phyloP scores from a whole-genome alignment of 75 land plant genomes.

The Sequoia sempervirens region DNA sequence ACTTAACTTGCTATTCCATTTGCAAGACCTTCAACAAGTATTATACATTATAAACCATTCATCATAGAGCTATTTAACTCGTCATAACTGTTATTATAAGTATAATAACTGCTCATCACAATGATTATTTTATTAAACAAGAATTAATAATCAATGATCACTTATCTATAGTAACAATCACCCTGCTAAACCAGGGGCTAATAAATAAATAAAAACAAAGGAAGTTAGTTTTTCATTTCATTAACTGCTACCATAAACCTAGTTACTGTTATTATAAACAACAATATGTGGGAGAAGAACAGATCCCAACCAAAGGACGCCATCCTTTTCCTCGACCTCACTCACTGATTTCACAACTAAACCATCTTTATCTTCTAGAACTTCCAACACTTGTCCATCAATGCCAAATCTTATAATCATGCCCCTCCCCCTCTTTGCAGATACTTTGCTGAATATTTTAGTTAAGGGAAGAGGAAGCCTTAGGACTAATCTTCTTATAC shows the following conservation, averaged over 20 bases:
- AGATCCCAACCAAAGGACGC: conserved; percentile 37
- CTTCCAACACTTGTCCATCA: conserved; percentile 28
- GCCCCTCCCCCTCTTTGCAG: conserved; percentile 29
- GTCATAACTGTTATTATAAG: no score
- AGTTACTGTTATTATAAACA: neutral
- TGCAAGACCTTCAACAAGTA: no score
- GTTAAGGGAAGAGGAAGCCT: conserved; percentile 32
- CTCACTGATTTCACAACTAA: conserved; percentile 32
- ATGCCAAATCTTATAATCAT: conserved; percentile 21
- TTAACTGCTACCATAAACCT: neutral
- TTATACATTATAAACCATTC: no score
- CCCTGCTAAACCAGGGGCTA: no score
- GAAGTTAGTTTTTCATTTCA: neutral
- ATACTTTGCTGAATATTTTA: conserved; percentile 44
- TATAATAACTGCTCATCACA: no score
- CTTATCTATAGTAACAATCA: no score
- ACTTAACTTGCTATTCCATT: no score
- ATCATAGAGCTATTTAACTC: no score
- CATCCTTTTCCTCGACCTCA: conserved; percentile 46
- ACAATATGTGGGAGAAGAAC: conserved; percentile 40
- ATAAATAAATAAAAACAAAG: no score
- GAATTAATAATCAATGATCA: no score
- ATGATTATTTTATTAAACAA: no score
- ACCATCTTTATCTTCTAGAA: conserved; percentile 33
- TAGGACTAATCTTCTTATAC: neutral